phyloP scores from a whole-genome alignment of 2,329 filamentous ascomycete species.

The Trichoderma atrobrunneum region DNA sequence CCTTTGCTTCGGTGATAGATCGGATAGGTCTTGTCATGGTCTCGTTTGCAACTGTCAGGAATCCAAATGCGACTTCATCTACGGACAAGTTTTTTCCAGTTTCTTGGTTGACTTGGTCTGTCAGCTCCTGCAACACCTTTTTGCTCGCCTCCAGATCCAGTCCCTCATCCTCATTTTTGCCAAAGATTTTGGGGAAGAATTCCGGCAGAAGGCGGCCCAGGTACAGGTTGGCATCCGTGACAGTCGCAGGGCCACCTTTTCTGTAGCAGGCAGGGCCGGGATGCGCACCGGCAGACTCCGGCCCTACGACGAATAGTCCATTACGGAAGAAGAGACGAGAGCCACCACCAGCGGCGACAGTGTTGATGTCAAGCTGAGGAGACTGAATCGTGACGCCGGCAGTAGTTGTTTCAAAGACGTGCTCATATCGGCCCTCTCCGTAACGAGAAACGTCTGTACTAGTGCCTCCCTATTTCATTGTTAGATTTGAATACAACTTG shows the following conservation, averaged over 20 bases:
- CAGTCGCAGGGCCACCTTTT: slow-evolving; percentile 82
- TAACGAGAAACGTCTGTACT: slow-evolving; percentile 90
- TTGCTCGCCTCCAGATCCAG: slow-evolving; percentile 74
- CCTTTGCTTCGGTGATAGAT: slow-evolving; percentile 87
- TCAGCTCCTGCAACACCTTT: slow-evolving; percentile 71
- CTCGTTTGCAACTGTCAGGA: slow-evolving; percentile 86
- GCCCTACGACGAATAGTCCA: slow-evolving; percentile 85
- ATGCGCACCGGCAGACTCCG: slow-evolving; percentile 84
- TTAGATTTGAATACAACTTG: neutral
- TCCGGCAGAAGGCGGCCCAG: slow-evolving; percentile 81
- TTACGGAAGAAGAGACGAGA: slow-evolving; percentile 84
- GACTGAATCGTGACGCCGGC: slow-evolving; percentile 93
- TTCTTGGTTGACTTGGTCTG: slow-evolving; percentile 75
- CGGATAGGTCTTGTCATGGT: slow-evolving; percentile 89
- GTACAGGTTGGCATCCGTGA: slow-evolving; percentile 90
- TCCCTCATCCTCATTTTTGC: slow-evolving; percentile 79
- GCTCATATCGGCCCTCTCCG: slow-evolving; percentile 80
- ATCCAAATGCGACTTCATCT: slow-evolving; percentile 86
- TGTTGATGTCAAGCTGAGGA: slow-evolving; percentile 91
- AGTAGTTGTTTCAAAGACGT: slow-evolving; percentile 91
- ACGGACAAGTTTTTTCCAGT: slow-evolving; percentile 67
- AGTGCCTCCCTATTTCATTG: slow-evolving; percentile 61
- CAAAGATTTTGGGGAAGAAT: slow-evolving; percentile 95
- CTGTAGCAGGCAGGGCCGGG: slow-evolving; percentile 89
- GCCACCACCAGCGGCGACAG: slow-evolving; percentile 85